Evolutionary conservation across 768 basidiomycete species (phyloP), one percentile per base, ranked within the genome.

Genomic region (Panellus pusillus): DNA sequence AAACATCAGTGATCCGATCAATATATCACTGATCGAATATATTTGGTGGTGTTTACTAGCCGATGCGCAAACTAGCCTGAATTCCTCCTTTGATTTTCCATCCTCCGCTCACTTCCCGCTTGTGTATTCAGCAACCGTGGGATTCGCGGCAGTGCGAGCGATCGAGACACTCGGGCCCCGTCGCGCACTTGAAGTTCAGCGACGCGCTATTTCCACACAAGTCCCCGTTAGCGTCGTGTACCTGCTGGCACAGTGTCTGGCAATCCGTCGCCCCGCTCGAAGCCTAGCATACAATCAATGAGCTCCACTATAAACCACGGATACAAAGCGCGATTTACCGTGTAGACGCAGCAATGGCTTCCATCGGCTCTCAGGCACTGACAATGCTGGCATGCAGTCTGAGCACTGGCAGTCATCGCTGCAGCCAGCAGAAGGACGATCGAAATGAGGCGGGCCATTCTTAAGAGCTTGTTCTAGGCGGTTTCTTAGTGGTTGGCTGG

Each of bases 61-160:
- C n/a, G n/a, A n/a, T n/a, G n/a, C n/a, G n/a, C n/a, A n/a, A n/a
- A n/a, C n/a, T n/a, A n/a, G n/a, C n/a, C n/a, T n/a, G n/a, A n/a
- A n/a, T n/a, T n/a, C n/a, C n/a, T n/a, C n/a, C n/a, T n/a, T n/a
- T n/a, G n/a, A n/a, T n/a, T n/a, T n/a, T n/a, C n/a, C n/a, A n/a
- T n/a, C n/a, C n/a, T n/a, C n/a, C n/a, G n/a, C n/a, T n/a, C n/a
- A n/a, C n/a, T n/a, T n/a, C n/a, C n/a, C n/a, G n/a, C n/a, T n/a
- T n/a, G n/a, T n/a, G n/a, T n/a, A n/a, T n/a, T n/a, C n/a, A 32
- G 45, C 45, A 47, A 18, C 9, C 45, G 19, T 47, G 28, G 6
- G 28, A 31, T 28, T 47, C 45, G 29, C 45, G 45, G 45, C 45
- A 47, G 45, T 47, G 45, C 28, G 45, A 47, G 45, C 45, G 45